Percentiles rank a stretch among this genome's conserved stretches.
Conservation (phyloP, 1,139 yeast species). For the Hansenula lynferdii region DNA sequence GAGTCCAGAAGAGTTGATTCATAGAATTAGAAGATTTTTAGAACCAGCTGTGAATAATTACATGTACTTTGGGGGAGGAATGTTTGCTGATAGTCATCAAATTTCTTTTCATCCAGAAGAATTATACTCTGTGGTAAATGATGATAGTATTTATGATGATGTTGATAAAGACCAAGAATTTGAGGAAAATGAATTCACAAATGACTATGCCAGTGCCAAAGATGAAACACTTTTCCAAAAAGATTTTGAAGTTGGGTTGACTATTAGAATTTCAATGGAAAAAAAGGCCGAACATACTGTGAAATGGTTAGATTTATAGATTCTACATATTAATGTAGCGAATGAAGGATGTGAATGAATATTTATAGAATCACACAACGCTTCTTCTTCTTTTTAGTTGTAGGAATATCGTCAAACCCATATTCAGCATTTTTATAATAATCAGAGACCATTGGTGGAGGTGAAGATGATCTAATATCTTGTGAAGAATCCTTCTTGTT, state of each 20-base stretch:
- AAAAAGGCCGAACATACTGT: not conserved
- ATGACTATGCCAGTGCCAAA: not conserved
- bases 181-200: not conserved
- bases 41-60: not conserved
- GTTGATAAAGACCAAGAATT: not conserved
- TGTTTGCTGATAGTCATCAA: not conserved
- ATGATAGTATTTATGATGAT: not conserved
- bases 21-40: not conserved
- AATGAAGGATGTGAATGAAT: no score
- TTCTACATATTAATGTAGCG: no score
- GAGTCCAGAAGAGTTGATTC: slow-evolving; percentile 4
- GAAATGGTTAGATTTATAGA: no score
- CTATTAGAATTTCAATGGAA: slow-evolving; percentile 1
- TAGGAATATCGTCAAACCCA: not conserved
- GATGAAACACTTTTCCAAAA: not conserved
- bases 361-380: slow-evolving; percentile 1
- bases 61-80: slow-evolving; percentile 3
- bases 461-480: not conserved
- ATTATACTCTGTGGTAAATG: no score
- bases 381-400: slow-evolving; percentile 1
- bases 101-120: not conserved
- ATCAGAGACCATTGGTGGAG: slow-evolving; percentile 3
- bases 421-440: slow-evolving; percentile 6
- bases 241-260: no score
- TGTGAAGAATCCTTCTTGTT: not conserved